Evolutionary conservation across 495 filamentous ascomycete species (phyloP).

Genomic region (Aspergillus sparsus): DNA sequence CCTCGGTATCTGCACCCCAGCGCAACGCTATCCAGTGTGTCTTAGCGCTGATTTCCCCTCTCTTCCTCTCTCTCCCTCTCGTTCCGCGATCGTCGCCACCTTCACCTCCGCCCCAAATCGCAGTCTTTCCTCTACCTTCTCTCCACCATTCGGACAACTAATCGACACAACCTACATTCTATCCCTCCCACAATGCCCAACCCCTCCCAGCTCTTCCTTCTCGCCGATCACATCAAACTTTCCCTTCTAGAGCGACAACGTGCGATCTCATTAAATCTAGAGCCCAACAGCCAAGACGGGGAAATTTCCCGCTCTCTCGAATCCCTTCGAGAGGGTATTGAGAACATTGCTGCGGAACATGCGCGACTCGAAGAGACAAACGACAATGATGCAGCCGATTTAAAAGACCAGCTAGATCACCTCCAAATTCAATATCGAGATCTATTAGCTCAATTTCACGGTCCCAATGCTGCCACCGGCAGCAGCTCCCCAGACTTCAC

Average conservation of each 20-base stretch:
- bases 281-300: conserved; percentile 81
- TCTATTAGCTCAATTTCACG: conserved; percentile 61
- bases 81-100: conserved; percentile 6
- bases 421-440: conserved; percentile 58
- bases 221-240: conserved; percentile 58
- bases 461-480: conserved; percentile 51
- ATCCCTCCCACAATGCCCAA: conserved; percentile 53
- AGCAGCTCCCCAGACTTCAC: conserved; percentile 67
- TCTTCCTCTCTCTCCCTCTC: conserved; percentile 8
- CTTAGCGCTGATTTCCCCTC: conserved; percentile 19
- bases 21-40: conserved; percentile 5
- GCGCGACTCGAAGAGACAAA: conserved; percentile 59
- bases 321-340: conserved; percentile 79
- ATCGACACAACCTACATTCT: conserved; percentile 9
- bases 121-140: conserved; percentile 2
- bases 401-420: conserved; percentile 69
- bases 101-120: neutral
- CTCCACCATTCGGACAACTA: neutral
- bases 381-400: conserved; percentile 58
- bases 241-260: conserved; percentile 79
- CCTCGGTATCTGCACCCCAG: conserved; percentile 5
- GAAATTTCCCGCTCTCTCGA: conserved; percentile 89
- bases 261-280: conserved; percentile 81
- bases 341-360: conserved; percentile 68
- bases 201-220: conserved; percentile 54